These are phyloP conservation scores for Pyricularia pennisetigena DNA, from an alignment of 2,329 filamentous ascomycete genomes.

Conservation along the genomic window DNA sequence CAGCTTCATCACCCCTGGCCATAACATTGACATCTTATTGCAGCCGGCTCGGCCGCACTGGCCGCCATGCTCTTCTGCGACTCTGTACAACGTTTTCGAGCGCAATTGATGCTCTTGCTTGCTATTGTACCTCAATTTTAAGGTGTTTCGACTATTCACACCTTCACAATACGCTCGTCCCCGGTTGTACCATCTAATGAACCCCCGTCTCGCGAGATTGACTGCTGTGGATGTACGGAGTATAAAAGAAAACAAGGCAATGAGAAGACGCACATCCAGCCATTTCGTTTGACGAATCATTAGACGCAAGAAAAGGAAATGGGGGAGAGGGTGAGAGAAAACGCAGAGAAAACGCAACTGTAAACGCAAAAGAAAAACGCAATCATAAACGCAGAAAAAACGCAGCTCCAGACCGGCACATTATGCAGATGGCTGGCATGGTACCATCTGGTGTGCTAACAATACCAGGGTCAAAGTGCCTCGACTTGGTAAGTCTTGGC, in stretches of 20 bases:
- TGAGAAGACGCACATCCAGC: neutral
- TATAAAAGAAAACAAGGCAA: neutral
- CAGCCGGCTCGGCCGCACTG: too few species aligned
- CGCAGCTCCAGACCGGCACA: neutral
- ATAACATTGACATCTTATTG: neutral
- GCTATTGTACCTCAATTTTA: too few species aligned
- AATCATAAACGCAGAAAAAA: conserved; percentile 1
- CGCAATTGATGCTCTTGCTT: too few species aligned
- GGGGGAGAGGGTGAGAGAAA: too few species aligned
- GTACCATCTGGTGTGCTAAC: neutral
- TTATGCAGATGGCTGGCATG: neutral
- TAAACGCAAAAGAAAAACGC: conserved; percentile 2
- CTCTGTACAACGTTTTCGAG: neutral
- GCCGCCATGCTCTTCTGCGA: too few species aligned
- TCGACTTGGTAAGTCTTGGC: neutral
- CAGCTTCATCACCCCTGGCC: neutral
- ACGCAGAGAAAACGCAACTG: neutral
- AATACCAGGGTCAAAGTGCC: neutral
- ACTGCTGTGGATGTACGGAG: neutral
- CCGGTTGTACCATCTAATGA: too few species aligned
- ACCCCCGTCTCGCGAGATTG: neutral
- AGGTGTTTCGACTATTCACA: too few species aligned
- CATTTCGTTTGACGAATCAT: neutral
- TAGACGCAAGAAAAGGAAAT: neutral
- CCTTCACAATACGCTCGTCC: too few species aligned